A percentile compares a stretch with the other conserved stretches of the same genome.
These are phyloP conservation scores for Maudiozyma humilis DNA, from an alignment of 1,139 yeast genomes.

Conservation along the genomic window DNA sequence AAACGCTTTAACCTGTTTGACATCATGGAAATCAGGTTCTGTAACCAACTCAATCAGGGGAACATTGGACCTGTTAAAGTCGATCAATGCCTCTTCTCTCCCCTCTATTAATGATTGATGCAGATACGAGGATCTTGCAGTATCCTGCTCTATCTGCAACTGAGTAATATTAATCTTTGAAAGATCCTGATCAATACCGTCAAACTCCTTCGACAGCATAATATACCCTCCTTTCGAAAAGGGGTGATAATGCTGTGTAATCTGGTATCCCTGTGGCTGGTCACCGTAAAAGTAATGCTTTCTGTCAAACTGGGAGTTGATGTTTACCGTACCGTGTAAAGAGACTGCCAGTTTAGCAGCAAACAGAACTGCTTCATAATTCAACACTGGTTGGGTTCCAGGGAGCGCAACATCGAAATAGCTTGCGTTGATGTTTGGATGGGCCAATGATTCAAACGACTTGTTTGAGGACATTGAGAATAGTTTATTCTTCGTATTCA, in stretches of 20 bases:
- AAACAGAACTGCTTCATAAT: conserved; percentile 61
- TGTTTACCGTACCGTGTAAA: conserved; percentile 51
- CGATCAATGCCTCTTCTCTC: conserved; percentile 43
- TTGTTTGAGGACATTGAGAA: conserved; percentile 55
- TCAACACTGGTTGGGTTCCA: conserved; percentile 83
- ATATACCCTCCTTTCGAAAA: conserved; percentile 62
- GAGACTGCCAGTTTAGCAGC: conserved; percentile 74
- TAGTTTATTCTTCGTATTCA: conserved; percentile 63
- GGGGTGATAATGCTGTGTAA: conserved; percentile 83
- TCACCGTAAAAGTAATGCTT: conserved; percentile 95
- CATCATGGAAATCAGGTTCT: conserved; percentile 67
- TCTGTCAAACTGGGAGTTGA: conserved; percentile 67
- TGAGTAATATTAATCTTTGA: conserved; percentile 53
- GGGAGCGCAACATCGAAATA: conserved; percentile 83
- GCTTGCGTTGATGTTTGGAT: conserved; percentile 66
- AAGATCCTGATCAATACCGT: conserved; percentile 41
- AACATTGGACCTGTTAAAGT: conserved; percentile 74
- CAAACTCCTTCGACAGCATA: conserved; percentile 41
- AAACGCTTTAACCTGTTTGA: conserved; percentile 67
- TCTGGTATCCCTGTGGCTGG: conserved; percentile 93
- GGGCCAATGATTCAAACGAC: conserved; percentile 34
- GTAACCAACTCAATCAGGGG: conserved; percentile 91
- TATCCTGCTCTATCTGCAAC: conserved; percentile 87
- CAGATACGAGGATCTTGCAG: conserved; percentile 67
- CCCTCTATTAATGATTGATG: conserved; percentile 18